A percentile compares a stretch with the other conserved stretches of the same genome.
Conservation (phyloP, 257 asterid species). For the Solanum clarkiae region DNA sequence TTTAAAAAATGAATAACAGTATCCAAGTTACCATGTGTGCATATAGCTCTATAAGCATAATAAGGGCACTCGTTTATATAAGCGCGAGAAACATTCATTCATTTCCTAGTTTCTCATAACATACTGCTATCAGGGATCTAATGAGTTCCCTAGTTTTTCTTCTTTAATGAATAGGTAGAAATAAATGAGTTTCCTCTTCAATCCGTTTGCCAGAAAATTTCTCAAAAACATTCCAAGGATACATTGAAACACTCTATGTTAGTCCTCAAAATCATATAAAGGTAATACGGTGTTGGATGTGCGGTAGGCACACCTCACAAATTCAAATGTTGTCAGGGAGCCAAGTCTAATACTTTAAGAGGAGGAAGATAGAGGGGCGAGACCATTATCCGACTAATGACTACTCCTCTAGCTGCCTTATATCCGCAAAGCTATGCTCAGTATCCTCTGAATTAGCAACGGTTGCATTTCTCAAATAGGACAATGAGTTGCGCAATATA, state of each 20-base stretch:
- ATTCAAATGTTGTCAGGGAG: not conserved
- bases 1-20: not conserved
- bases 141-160: not conserved
- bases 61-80: not conserved
- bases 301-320: too few species aligned
- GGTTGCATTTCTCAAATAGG: slow-evolving; percentile 36
- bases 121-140: not conserved
- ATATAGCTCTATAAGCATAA: not conserved
- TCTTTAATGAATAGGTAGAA: not conserved
- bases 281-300: too few species aligned
- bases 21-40: not conserved
- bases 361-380: too few species aligned
- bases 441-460: slow-evolving; percentile 19
- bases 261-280: not conserved
- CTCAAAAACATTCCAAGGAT: not conserved
- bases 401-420: too few species aligned
- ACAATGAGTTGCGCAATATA: slow-evolving; percentile 51
- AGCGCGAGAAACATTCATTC: not conserved
- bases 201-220: not conserved
- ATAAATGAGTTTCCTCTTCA: not conserved
- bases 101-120: not conserved
- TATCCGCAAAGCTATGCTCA: too few species aligned
- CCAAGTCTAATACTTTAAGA: slow-evolving; percentile 16
- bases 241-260: not conserved
- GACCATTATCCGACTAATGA: too few species aligned